Evolutionary conservation across 1,139 yeast genomes (phyloP), one percentile per base, ranked within the genome.

Genomic region (Taphrina flavorubra): DNA sequence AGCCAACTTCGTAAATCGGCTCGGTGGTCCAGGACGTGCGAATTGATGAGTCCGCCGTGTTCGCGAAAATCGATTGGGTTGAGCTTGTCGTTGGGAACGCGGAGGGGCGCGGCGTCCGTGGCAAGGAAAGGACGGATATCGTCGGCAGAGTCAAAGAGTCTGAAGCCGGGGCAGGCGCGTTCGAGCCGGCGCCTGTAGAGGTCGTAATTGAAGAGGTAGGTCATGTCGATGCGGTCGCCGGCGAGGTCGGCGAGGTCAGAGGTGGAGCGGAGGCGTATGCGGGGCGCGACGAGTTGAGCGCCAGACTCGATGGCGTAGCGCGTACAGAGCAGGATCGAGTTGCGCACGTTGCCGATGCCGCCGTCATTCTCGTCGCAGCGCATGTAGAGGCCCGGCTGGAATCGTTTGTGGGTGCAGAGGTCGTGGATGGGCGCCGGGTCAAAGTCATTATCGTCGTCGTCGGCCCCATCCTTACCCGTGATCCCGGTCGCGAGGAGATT

Each of bases 221-320:
- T 31, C 49, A 58, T 40, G 40, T 42, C 20, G 49, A 25, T 31
- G 6, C 51, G 37, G 4, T 58, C 53, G n/a, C 49, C 49, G 20
- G 20, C 31, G 10, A 58, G 40, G 42, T 58, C 51, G 40, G 51
- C 51, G 20, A 42, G 13, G 44, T 58, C 42, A 10, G 6, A 13
- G 31, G 53, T 46, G 5, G 49, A 42, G 40, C 63, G 63, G 18
- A 44, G 37, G 31, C 20, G 40, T 37, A 58, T 42, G 49, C 51
- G 49, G 42, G 63, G 63, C 51, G 51, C 63, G 42, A 58, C 31
- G 40, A 58, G 53, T 18, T 46, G 51, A 5, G 63, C 63, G 13
- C 63, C 63, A 14, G 63, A 16, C 36, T 44, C 51, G 63, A 58
- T 31, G 42, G 63, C 63, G 25, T 42, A 40, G 42, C 63, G 18